Base-by-base conservation (phyloP, 768 basidiomycete genomes). In the Amylocystis lapponica region DNA sequence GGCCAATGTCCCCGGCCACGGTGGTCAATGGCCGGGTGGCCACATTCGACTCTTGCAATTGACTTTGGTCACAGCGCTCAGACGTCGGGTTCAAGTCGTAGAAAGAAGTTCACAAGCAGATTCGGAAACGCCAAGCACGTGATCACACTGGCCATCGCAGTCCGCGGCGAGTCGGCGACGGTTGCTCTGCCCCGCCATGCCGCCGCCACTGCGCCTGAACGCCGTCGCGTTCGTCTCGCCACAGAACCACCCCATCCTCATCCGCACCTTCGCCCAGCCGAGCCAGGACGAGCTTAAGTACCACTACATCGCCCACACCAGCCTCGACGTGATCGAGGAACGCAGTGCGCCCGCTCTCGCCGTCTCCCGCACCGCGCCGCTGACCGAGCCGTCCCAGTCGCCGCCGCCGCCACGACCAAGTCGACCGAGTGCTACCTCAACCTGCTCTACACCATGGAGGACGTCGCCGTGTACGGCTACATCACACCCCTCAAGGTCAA, bases 381-480 rank as follows among this genome's bases (percentile, higher is more conserved):
- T 39, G 30, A 45, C 37, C 37, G 8, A 27, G 38, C 26, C 23
- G 14, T 10, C 13, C 21, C 56, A 58, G 67, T 51, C 21, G 46
- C 53, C 36, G 53, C 72, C 47, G 74, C 72, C 14, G 70, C 70
- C 3, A 56, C 65, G 13, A 54, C 66, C 22, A 90, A 88, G 62
- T 66, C 75, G 3, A 70, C 68, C 4, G 90, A 94, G 26, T 83
- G 84, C 58, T 95, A 93, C 57, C 73, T 92, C 27, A 91, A 90
- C 5, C 69, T 94, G 43, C 65, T 95, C 20, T 91, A 89, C 61
- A 75, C 83, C n/a, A 84, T 94, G 73, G 92, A 95, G 64, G 91
- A 94, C 52, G 84, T 89, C 38, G 90, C 88, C 2, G 87, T 91
- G 29, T 94, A 94, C 62, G 92, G 91, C 30, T 95, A 91, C 64